Evolutionary conservation across 768 basidiomycete species (phyloP), one percentile per base, ranked within the genome.

Genomic region (Leccinum imitatum): DNA sequence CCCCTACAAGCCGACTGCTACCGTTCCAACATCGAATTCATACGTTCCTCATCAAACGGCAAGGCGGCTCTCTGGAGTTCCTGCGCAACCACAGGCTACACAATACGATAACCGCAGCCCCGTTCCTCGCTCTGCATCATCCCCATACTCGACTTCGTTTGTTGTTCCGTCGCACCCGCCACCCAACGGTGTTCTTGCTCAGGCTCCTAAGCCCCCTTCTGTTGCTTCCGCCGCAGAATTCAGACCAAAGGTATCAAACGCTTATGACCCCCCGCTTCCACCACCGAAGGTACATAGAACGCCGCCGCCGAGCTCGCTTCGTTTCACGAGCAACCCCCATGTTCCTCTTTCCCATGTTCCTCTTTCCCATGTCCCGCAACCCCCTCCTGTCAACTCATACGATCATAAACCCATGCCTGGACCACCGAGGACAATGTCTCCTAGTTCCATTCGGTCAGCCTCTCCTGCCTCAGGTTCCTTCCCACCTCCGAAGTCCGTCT

Each of bases 181-280:
- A 25, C 56, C 68, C 30, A 72, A 67, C 53, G 56, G 67, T 55
- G 41, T 64, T 50, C 56, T 72, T 33, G 53, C 70, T 56, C 71
- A 74, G 27, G 66, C 73, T 46, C 67, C 78, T 21, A 65, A 69
- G 47, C 59, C 56, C 2, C 67, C 78, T 30, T 74, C 79, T 4
- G 62, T 72, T 6, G 76, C 79, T 17, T 72, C 80, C 3, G 73
- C 80, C 2, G 70, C 79, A 30, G 66, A 86, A n/a, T 84, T 77
- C 60, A 80, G 89, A 53, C 87, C 87, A 23, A 89, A 85, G 73
- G 72, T 84, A 35, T 78, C 77, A 14, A 89, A 90, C 63, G 90
- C 89, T 2, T 91, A 90, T 65, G 90, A 91, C 65, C 90, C 90
- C 3, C 89, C 90, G 33, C 82, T 91, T 59, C 83, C 83, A 41